These are phyloP conservation scores for Microcos paniculata DNA, from an alignment of 345 rosid species.

Conservation along the genomic window DNA sequence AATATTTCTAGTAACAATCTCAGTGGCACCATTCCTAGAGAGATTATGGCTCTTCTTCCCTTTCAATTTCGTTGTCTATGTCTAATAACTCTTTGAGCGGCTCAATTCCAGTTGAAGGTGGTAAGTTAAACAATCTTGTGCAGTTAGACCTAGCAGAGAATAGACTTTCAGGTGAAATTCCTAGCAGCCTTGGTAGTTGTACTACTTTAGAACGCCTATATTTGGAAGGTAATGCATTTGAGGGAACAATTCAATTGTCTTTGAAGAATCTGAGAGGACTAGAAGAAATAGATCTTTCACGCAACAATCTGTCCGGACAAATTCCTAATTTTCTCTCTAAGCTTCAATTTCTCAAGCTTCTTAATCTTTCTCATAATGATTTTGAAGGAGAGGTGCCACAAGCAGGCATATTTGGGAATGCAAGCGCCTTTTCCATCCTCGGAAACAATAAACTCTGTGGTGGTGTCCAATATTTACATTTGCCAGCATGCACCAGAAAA, in stretches of 20 bases:
- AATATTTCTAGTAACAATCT: slow-evolving; percentile 32
- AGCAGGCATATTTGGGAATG: background rate
- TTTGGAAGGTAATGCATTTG: slow-evolving; percentile 1
- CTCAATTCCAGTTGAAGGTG: slow-evolving; percentile 21
- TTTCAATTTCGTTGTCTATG: slow-evolving; percentile 29
- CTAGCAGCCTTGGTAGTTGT: slow-evolving; percentile 3
- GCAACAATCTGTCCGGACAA: background rate
- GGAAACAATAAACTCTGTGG: slow-evolving; percentile 5
- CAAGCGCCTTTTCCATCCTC: background rate
- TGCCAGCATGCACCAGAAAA: background rate
- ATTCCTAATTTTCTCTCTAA: background rate
- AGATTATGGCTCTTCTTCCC: slow-evolving; percentile 31
- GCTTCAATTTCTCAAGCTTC: background rate
- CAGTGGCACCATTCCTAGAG: slow-evolving; percentile 35
- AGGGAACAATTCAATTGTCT: background rate
- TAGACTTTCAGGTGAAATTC: slow-evolving; percentile 19
- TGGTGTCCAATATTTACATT: background rate
- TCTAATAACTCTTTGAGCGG: slow-evolving; percentile 33
- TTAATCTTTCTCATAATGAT: slow-evolving; percentile 1
- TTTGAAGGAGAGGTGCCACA: background rate
- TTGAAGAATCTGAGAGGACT: background rate
- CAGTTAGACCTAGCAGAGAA: slow-evolving; percentile 5
- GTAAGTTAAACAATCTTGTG: background rate
- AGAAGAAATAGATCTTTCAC: background rate
- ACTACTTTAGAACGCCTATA: background rate